Conservation (phyloP, 163 green algal genomes). For the Chlamydomonas reinhardtii region DNA sequence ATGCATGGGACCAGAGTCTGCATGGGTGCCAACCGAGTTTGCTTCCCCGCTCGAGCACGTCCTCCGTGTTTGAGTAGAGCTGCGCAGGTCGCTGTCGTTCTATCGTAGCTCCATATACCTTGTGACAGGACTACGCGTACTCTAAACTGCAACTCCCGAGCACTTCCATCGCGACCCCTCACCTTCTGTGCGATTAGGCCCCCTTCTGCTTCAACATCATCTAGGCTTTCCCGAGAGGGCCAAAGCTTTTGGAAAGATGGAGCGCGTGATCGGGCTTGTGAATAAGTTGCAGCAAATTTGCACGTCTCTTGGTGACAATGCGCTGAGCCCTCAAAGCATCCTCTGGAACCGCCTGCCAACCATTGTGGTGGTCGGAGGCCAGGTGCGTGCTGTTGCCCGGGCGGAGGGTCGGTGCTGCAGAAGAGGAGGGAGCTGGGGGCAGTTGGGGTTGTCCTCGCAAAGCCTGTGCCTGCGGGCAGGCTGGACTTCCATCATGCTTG, state of each 20-base stretch:
- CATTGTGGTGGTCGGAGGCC: conserved; percentile 94
- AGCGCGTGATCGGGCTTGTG: conserved; percentile 81
- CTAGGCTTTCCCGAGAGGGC: too few relatives aligned
- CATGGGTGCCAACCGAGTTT: too few relatives aligned
- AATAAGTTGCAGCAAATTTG: conserved; percentile 87
- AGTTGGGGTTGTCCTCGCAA: conserved; percentile 13
- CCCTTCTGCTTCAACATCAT: too few relatives aligned
- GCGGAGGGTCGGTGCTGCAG: background rate
- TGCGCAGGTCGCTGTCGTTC: too few relatives aligned
- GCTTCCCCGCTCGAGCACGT: too few relatives aligned
- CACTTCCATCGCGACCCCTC: background rate
- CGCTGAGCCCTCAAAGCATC: conserved; percentile 66
- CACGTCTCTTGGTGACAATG: conserved; percentile 83
- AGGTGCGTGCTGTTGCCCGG: conserved; percentile 65
- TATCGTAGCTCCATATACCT: too few relatives aligned
- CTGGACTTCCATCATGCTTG: too few relatives aligned
- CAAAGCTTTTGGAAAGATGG: conserved; percentile 51
- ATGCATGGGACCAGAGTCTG: too few relatives aligned
- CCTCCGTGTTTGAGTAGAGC: too few relatives aligned
- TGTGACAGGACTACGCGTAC: too few relatives aligned
- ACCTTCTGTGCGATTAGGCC: background rate
- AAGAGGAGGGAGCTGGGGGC: background rate
- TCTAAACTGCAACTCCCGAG: too few relatives aligned
- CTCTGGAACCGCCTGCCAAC: conserved; percentile 91
- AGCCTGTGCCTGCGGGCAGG: too few relatives aligned